phyloP scores from a whole-genome alignment of 306 rosid genomes.

The Psophocarpus tetragonolobus region DNA sequence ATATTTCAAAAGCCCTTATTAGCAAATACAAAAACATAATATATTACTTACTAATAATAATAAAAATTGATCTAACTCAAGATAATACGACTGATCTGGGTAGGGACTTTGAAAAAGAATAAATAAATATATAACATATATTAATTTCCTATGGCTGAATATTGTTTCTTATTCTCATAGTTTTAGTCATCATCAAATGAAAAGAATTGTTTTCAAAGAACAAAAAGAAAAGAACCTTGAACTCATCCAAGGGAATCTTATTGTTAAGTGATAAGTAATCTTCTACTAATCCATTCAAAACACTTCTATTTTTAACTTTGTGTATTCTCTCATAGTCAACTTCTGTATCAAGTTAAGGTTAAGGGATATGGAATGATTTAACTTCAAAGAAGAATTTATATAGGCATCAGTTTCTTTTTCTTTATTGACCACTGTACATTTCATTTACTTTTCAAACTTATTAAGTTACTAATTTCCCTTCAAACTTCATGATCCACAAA shows the following conservation, averaged over 20 bases:
- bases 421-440: not conserved
- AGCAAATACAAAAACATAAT: too few species aligned
- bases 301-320: not conserved
- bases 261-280: not conserved
- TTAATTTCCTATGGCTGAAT: not conserved
- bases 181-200: not conserved
- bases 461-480: not conserved
- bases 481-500: conserved; percentile 6
- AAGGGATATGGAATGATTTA: not conserved
- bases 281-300: not conserved
- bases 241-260: not conserved
- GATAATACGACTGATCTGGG: too few species aligned
- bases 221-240: not conserved
- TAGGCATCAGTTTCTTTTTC: not conserved
- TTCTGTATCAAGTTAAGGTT: not conserved
- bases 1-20: too few species aligned
- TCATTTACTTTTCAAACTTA: not conserved
- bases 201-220: not conserved
- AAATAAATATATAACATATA: not conserved
- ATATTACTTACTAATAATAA: too few species aligned
- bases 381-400: not conserved
- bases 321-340: not conserved
- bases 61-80: too few species aligned
- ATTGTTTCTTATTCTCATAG: not conserved
- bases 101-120: not conserved